A percentile compares a stretch with the other conserved stretches of the same genome.
phyloP scores from a whole-genome alignment of 2,329 filamentous ascomycete genomes.

The Fusarium anthophilum region DNA sequence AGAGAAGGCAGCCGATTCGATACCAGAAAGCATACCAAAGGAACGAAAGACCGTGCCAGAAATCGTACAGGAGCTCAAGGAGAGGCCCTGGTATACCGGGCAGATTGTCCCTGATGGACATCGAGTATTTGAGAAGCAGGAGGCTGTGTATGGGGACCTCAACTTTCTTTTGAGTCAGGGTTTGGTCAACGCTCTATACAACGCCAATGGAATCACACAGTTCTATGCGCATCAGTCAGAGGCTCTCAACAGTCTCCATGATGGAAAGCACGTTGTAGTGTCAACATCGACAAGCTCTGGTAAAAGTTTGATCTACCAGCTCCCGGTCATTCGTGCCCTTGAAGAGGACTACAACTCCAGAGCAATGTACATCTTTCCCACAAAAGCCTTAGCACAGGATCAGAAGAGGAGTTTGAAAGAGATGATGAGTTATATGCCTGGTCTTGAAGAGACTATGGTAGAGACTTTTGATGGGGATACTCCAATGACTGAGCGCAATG shows the following conservation, averaged over 20 bases:
- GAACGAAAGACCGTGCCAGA: constrained; percentile 84
- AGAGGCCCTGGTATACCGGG: constrained; percentile 85
- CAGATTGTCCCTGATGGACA: constrained; percentile 96
- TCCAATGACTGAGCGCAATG: constrained; percentile 78
- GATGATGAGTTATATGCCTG: constrained; percentile 81
- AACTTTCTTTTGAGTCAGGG: constrained; percentile 88
- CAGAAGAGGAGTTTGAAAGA: constrained; percentile 90
- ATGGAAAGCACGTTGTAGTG: constrained; percentile 88
- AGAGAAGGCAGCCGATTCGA: constrained; percentile 51
- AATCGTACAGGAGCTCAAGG: constrained; percentile 85
- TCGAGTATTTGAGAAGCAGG: constrained; percentile 87
- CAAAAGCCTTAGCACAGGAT: constrained; percentile 95
- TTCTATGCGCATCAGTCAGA: constrained; percentile 94
- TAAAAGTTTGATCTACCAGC: constrained; percentile 97
- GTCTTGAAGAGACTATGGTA: constrained; percentile 78
- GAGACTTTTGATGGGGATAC: constrained; percentile 98
- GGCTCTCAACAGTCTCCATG: constrained; percentile 87
- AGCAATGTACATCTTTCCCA: constrained; percentile 98
- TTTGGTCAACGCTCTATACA: constrained; percentile 95
- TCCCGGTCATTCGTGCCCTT: constrained; percentile 88
- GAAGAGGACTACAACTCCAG: constrained; percentile 80
- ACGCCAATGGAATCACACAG: constrained; percentile 84
- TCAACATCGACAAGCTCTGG: constrained; percentile 96
- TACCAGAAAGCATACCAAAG: constrained; percentile 79
- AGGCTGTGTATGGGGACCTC: constrained; percentile 82